A percentile compares a stretch with the other conserved stretches of the same genome.
Evolutionary conservation across 257 asterid species (phyloP).

Genomic region (Anisodus acutangulus): DNA sequence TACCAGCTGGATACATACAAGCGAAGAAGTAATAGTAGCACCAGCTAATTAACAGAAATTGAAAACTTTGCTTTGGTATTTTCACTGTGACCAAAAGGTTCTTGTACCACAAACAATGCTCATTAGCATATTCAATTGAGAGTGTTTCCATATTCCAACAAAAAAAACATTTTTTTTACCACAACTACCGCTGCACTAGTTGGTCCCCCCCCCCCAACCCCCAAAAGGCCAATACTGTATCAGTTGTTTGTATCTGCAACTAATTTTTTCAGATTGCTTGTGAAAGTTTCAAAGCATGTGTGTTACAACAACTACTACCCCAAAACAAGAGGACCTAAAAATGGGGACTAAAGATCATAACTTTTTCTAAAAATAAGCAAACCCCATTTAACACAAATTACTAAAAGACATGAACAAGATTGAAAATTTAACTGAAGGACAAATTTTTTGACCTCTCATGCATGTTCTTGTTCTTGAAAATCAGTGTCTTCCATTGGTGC

Average conservation of each 20-base stretch:
- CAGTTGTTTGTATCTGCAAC: constrained; percentile 34
- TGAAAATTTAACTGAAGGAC: not conserved
- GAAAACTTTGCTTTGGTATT: constrained; percentile 32
- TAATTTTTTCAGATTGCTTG: constrained; percentile 29
- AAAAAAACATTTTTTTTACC: not conserved
- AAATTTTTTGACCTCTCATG: constrained; percentile 9
- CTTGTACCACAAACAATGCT: constrained; percentile 37
- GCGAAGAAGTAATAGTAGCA: constrained; percentile 7
- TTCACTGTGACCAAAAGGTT: constrained; percentile 14
- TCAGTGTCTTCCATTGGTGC: constrained; percentile 50
- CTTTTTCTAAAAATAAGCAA: not conserved
- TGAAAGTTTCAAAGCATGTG: constrained; percentile 26
- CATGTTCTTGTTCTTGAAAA: constrained; percentile 1
- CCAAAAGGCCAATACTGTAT: not conserved
- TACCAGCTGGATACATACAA: constrained; percentile 34
- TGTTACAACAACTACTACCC: constrained; percentile 20
- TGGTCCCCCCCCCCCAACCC: not conserved
- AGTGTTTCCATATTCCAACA: not conserved
- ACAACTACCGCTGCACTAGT: not conserved
- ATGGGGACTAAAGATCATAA: not conserved
- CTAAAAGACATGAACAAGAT: not conserved
- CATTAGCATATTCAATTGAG: not conserved
- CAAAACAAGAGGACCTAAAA: constrained; percentile 21
- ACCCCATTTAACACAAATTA: not conserved
- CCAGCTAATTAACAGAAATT: constrained; percentile 11